These are phyloP conservation scores for Rhododendron williamsianum DNA, from an alignment of 148 eudicot species.

Conservation along the genomic window DNA sequence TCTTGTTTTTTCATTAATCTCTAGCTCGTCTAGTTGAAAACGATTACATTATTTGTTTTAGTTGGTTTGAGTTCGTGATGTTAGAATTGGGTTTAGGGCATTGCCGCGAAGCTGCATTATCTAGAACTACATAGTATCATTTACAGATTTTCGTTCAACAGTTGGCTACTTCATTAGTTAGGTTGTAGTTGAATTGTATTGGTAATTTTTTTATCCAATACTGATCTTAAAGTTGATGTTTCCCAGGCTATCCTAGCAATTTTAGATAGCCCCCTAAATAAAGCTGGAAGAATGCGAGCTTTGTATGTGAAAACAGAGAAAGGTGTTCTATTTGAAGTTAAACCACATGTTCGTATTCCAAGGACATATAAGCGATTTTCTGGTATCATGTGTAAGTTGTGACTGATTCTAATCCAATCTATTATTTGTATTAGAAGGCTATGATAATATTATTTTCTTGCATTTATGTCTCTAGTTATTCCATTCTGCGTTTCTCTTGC, in stretches of 20 bases:
- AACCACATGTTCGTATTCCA: slow-evolving; percentile 90
- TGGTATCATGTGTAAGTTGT: slow-evolving; percentile 91
- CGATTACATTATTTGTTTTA: background rate
- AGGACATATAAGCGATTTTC: slow-evolving; percentile 88
- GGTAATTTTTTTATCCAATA: background rate
- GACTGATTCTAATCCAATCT: background rate
- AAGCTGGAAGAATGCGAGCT: slow-evolving; percentile 69
- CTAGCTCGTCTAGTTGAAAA: background rate
- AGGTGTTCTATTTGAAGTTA: slow-evolving; percentile 82
- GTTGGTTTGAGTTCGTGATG: background rate
- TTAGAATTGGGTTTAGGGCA: background rate
- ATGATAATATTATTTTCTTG: background rate
- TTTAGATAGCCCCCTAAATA: slow-evolving; percentile 87
- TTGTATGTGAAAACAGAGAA: slow-evolving; percentile 86
- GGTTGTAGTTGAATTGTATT: background rate
- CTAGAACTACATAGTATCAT: background rate
- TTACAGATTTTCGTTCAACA: background rate
- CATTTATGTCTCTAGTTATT: background rate
- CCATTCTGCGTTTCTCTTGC: background rate
- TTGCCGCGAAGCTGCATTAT: background rate
- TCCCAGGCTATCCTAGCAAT: slow-evolving; percentile 80
- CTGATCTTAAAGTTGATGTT: background rate
- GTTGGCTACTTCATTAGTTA: background rate
- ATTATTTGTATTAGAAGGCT: background rate
- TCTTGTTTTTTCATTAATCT: background rate